These are phyloP conservation scores for Rehmannia glutinosa DNA, from an alignment of 257 asterid species.

Conservation along the genomic window DNA sequence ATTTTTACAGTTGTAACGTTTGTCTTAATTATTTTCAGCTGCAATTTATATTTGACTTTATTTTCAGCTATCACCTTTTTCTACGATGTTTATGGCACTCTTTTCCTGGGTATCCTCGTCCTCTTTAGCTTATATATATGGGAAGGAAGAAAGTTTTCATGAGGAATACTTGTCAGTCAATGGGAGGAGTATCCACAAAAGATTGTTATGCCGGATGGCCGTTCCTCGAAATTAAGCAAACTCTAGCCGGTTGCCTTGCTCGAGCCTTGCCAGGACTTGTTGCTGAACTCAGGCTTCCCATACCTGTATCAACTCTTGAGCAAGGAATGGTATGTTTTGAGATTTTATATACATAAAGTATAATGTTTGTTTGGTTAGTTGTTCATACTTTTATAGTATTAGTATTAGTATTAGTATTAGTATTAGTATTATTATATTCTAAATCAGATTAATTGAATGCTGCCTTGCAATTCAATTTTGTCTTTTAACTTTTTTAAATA, in stretches of 20 bases:
- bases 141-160: conserved; percentile 60
- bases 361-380: background rate
- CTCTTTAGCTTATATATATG: conserved; percentile 86
- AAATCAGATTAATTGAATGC: background rate
- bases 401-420: background rate
- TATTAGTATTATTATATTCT: too few species aligned
- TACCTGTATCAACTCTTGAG: conserved; percentile 75
- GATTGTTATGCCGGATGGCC: conserved; percentile 59
- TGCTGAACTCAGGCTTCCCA: conserved; percentile 72
- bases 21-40: conserved; percentile 4
- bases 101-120: conserved; percentile 88
- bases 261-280: conserved; percentile 85
- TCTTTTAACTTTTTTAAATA: too few species aligned
- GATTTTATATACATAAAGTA: background rate
- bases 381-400: background rate
- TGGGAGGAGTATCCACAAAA: conserved; percentile 83
- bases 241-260: conserved; percentile 79
- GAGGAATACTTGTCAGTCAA: conserved; percentile 66
- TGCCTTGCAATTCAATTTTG: background rate
- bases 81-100: conserved; percentile 75
- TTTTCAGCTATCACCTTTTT: conserved; percentile 85
- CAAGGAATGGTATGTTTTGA: conserved; percentile 61
- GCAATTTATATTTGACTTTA: conserved; percentile 8
- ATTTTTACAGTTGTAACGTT: background rate
- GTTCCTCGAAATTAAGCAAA: conserved; percentile 78